phyloP scores from a whole-genome alignment of 2,329 filamentous ascomycete species.

The Metarhizium album region DNA sequence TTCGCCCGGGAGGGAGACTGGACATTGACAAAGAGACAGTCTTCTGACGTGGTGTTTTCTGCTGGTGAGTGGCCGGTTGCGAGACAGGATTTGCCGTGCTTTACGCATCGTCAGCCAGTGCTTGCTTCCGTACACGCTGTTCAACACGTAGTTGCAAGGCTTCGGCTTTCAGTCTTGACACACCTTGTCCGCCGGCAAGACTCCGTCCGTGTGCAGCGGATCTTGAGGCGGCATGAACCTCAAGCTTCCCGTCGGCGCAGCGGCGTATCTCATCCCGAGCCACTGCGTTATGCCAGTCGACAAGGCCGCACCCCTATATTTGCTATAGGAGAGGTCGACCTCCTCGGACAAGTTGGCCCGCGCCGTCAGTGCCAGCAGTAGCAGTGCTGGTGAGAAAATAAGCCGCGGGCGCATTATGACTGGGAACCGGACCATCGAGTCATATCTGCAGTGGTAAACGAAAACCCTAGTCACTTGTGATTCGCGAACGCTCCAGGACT shows the following conservation, averaged over 20 bases:
- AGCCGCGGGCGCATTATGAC: background rate
- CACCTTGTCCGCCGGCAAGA: constrained; percentile 46
- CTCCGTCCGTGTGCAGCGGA: constrained; percentile 33
- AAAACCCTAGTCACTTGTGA: too few species aligned
- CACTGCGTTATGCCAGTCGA: constrained; percentile 54
- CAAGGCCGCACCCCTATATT: constrained; percentile 47
- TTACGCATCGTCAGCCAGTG: background rate
- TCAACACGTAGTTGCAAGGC: background rate
- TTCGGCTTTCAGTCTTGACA: constrained; percentile 3
- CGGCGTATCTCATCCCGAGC: constrained; percentile 66
- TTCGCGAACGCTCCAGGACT: too few species aligned
- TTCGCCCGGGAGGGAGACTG: constrained; percentile 47
- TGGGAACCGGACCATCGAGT: background rate
- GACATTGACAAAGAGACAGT: constrained; percentile 60
- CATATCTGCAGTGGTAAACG: background rate
- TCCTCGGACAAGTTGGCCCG: background rate
- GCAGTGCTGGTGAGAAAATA: background rate
- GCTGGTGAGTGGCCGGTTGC: constrained; percentile 16
- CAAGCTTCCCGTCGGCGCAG: constrained; percentile 52
- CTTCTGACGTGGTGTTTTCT: constrained; percentile 35
- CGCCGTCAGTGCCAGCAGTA: background rate
- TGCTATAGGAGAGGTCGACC: constrained; percentile 57
- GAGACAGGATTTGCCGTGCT: constrained; percentile 16
- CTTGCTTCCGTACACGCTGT: too few species aligned
- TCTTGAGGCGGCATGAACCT: constrained; percentile 59